Percentiles rank a stretch among this genome's conserved stretches.
Evolutionary conservation across 176 grass and related monocot genomes (phyloP).

Genomic region (Carex littledalei): DNA sequence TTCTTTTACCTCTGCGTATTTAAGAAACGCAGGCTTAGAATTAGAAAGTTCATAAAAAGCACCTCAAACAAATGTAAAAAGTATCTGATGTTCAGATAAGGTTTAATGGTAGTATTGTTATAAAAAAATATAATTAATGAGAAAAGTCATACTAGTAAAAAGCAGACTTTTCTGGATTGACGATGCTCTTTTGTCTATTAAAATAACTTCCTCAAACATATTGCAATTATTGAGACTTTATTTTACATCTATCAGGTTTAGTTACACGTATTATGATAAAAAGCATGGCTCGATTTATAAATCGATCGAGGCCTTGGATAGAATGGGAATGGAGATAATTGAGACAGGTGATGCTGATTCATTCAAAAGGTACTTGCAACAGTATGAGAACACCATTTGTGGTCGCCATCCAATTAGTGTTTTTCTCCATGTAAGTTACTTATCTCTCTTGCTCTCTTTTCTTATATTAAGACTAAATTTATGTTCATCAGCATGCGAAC

Average conservation of each 20-base stretch:
- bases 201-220: conserved; percentile 2
- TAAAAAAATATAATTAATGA: neutral
- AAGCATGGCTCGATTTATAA: conserved; percentile 73
- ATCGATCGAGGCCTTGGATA: conserved; percentile 88
- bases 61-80: neutral
- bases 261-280: conserved; percentile 84
- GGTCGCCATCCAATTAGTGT: conserved; percentile 92
- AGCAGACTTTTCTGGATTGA: neutral
- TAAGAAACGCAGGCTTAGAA: neutral
- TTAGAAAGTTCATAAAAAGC: neutral
- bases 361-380: conserved; percentile 61
- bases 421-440: conserved; percentile 65
- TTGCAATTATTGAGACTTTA: neutral
- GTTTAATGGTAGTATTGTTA: neutral
- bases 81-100: neutral
- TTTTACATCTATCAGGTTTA: conserved; percentile 53
- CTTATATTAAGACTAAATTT: neutral
- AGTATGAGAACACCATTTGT: conserved; percentile 85
- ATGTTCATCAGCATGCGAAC: neutral
- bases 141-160: neutral
- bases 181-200: neutral
- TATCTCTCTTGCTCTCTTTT: neutral
- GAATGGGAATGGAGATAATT: conserved; percentile 91
- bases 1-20: neutral
- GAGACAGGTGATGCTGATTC: conserved; percentile 66